These are phyloP conservation scores for Aegilops umbellulata DNA, from an alignment of 176 grass and related monocot species.

Conservation along the genomic window DNA sequence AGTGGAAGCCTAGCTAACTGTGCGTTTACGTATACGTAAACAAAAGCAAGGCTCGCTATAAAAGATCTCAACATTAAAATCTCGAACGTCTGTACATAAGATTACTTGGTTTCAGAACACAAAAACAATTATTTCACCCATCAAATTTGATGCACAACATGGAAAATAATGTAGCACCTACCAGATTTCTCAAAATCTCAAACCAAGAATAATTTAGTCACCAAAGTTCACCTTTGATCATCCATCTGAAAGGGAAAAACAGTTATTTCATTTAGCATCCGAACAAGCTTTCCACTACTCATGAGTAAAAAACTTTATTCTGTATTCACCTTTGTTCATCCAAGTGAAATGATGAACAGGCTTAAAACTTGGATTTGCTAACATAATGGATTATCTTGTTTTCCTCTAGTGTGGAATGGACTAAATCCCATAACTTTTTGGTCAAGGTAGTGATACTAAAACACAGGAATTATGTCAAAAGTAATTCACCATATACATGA, in stretches of 20 bases:
- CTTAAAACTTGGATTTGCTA: neutral
- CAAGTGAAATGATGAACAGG: neutral
- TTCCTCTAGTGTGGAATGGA: no score
- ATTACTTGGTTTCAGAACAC: neutral
- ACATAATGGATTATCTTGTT: no score
- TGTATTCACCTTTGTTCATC: neutral
- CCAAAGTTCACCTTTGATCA: conserved; percentile 46
- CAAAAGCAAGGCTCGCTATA: neutral
- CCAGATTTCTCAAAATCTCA: neutral
- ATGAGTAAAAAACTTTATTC: no score
- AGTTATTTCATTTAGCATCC: no score
- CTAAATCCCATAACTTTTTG: no score
- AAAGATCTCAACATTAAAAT: neutral
- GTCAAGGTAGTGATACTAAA: no score
- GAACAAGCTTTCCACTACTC: no score
- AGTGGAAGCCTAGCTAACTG: no score
- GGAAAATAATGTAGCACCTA: neutral
- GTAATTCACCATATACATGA: neutral
- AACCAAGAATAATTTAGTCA: conserved; percentile 9
- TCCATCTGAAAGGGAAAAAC: conserved; percentile 23
- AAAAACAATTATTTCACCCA: neutral
- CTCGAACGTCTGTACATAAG: neutral
- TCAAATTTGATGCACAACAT: neutral
- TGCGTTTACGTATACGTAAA: no score
- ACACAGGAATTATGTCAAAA: neutral